phyloP scores from a whole-genome alignment of 2,329 filamentous ascomycete species.

The Coniella lustricola region DNA sequence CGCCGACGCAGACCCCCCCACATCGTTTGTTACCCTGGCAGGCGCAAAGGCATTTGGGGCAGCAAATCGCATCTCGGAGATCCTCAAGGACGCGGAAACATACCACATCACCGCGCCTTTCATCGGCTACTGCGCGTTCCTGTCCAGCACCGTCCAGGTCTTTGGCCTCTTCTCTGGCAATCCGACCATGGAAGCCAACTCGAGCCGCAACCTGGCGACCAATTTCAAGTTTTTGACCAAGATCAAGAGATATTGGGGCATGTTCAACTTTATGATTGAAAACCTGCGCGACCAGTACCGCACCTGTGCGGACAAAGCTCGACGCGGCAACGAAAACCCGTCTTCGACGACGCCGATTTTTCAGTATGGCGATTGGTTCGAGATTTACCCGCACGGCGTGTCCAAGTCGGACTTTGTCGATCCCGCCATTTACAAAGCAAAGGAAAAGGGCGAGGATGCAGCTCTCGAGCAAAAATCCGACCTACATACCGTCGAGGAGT shows the following conservation, averaged over 20 bases:
- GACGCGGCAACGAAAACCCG: slow-evolving; percentile 47
- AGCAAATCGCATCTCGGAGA: slow-evolving; percentile 76
- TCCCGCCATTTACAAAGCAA: slow-evolving; percentile 58
- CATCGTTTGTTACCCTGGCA: slow-evolving; percentile 69
- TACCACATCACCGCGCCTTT: slow-evolving; percentile 79
- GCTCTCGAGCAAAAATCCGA: slow-evolving; percentile 84
- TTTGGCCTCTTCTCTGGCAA: slow-evolving; percentile 87
- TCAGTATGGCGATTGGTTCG: slow-evolving; percentile 97
- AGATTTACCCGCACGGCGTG: slow-evolving; percentile 87
- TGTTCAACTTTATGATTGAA: slow-evolving; percentile 96
- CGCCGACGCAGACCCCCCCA: slow-evolving; percentile 64
- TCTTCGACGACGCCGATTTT: slow-evolving; percentile 60
- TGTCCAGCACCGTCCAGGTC: slow-evolving; percentile 90
- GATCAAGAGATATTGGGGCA: slow-evolving; percentile 98
- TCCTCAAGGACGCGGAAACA: slow-evolving; percentile 73
- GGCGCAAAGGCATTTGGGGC: slow-evolving; percentile 72
- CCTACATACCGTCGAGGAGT: slow-evolving; percentile 90
- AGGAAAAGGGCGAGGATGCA: slow-evolving; percentile 76
- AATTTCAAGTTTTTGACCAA: slow-evolving; percentile 87
- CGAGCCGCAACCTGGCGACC: slow-evolving; percentile 76
- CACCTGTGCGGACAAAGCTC: slow-evolving; percentile 72
- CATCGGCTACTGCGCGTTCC: slow-evolving; percentile 88
- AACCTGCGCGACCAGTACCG: slow-evolving; percentile 85
- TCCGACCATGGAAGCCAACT: slow-evolving; percentile 62
- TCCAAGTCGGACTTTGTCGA: slow-evolving; percentile 79